Percentiles rank a stretch among this genome's conserved stretches.
Evolutionary conservation across 768 basidiomycete genomes (phyloP).

Genomic region (Lentinula detonsa): DNA sequence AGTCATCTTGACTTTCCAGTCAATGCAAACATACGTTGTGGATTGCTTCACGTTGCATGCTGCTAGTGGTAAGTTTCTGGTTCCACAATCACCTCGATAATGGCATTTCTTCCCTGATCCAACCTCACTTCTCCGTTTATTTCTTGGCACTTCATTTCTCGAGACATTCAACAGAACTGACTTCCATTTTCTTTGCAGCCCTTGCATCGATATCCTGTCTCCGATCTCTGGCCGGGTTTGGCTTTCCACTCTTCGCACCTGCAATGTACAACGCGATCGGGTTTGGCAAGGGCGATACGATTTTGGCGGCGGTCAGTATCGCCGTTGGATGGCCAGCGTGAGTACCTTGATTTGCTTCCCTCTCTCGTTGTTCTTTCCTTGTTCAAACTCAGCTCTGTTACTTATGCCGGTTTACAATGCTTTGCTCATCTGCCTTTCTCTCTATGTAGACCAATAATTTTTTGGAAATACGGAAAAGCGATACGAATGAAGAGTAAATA

Average conservation of each 20-base stretch:
- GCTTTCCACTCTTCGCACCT: constrained; percentile 72
- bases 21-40: constrained; percentile 62
- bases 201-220: constrained; percentile 50
- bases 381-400: background rate
- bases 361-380: background rate
- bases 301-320: constrained; percentile 55
- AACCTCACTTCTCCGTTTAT: background rate
- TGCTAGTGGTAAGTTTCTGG: constrained; percentile 46
- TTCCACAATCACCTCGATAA: background rate
- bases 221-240: constrained; percentile 65
- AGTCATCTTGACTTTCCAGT: constrained; percentile 52
- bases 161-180: background rate
- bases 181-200: background rate
- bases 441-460: background rate
- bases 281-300: constrained; percentile 63
- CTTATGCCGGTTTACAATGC: background rate
- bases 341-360: background rate
- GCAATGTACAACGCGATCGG: constrained; percentile 61
- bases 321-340: constrained; percentile 54
- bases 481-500: constrained; percentile 6
- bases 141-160: background rate
- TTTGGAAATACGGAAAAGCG: constrained; percentile 5
- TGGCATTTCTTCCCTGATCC: background rate
- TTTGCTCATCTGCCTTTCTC: background rate
- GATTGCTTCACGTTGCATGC: constrained; percentile 63